Evolutionary conservation across 768 basidiomycete species (phyloP).

Genomic region (Suillus variegatus): DNA sequence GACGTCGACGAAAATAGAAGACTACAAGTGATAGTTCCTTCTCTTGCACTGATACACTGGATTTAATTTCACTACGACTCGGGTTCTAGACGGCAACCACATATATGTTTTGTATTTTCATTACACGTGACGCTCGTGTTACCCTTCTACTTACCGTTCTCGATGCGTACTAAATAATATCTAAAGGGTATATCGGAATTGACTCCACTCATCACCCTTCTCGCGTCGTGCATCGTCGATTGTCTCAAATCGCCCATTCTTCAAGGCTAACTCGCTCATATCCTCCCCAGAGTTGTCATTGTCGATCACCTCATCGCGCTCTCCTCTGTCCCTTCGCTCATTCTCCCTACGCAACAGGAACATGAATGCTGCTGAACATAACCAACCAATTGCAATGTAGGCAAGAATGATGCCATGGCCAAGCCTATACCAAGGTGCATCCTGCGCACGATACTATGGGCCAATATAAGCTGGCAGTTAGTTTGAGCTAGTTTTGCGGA

Average conservation of each 20-base stretch:
- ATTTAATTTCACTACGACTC: conserved; percentile 3
- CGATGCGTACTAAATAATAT: conserved; percentile 49
- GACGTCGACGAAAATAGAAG: conserved; percentile 40
- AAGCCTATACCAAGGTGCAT: conserved; percentile 67
- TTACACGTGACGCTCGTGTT: conserved; percentile 22
- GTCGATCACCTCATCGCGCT: conserved; percentile 66
- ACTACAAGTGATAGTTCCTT: conserved; percentile 22
- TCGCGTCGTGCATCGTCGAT: conserved; percentile 58
- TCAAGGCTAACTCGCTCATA: conserved; percentile 23
- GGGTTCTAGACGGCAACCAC: conserved; percentile 5
- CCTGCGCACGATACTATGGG: conserved; percentile 60
- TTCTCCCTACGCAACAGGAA: conserved; percentile 60
- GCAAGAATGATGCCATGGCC: conserved; percentile 70
- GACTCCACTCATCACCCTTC: conserved; percentile 76
- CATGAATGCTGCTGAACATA: conserved; percentile 50
- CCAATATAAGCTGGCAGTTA: neutral
- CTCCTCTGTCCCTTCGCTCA: conserved; percentile 59
- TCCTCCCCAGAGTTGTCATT: conserved; percentile 48
- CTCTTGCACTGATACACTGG: neutral
- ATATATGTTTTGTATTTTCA: conserved; percentile 26
- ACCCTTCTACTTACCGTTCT: neutral
- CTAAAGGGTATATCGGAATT: conserved; percentile 66
- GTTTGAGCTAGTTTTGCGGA: conserved; percentile 11
- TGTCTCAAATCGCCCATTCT: conserved; percentile 55
- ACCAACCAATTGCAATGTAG: conserved; percentile 67